Evolutionary conservation across 1,139 yeast genomes (phyloP), one percentile per base, ranked within the genome.

Genomic region (Debaryomycetaceae sp.): DNA sequence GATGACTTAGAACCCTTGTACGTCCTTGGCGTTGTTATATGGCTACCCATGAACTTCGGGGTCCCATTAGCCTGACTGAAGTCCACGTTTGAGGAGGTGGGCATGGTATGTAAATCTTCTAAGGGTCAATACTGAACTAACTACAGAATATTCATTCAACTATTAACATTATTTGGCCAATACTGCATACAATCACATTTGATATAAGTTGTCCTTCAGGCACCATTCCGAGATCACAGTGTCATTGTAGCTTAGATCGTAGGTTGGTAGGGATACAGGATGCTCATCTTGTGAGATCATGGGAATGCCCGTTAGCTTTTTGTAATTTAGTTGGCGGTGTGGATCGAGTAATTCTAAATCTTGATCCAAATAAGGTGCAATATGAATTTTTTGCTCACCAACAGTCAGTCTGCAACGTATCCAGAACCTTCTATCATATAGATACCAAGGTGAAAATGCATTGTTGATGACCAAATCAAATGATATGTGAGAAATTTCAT

Each of bases 391-490:
- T 11, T 27, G 31, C 3, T 7, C 11, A 8, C 31, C 22, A 34
- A n/a, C 8, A 8, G 37, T 24, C 34, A 48, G 48, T 33, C 39
- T 47, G 27, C 65, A 47, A 27, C 65, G 50, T 11, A 75, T 36
- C 71, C 73, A 68, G 47, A 63, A 65, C 38, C 79, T 51, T 36
- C 64, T 55, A 46, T 73, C 78, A 46, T 68, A 72, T 3, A 61
- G 46, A 0, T 52, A 39, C 78, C 78, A 73, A 0, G 56, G 45
- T 6, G 58, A 42, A 63, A 64, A 60, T 5, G 42, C 38, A 6
- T 41, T 36, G 5, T 40, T 24, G 6, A 55, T 36, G 0, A 38
- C 34, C 4, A 38, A 13, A 1, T 41, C 38, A 5, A 48, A 34
- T 5, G 46, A 41, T 3, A 49, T 24, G 7, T 35, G 30, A n/a